Conservation (phyloP, 805 yeast species). For the Saturnispora mendoncae region DNA sequence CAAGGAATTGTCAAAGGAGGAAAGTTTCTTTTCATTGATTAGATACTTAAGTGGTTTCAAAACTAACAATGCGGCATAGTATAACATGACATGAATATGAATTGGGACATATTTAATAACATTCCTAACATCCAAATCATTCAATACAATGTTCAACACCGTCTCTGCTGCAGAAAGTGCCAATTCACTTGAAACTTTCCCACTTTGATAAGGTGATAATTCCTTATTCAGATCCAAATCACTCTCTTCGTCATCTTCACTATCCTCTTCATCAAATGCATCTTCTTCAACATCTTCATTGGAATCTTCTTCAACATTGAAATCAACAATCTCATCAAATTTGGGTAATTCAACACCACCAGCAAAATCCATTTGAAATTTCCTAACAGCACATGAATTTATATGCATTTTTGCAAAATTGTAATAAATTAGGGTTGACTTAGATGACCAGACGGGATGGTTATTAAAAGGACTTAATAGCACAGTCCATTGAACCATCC, state of each 20-base stretch:
- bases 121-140: conserved; percentile 48
- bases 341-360: conserved; percentile 22
- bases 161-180: conserved; percentile 59
- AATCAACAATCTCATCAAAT: conserved; percentile 18
- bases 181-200: conserved; percentile 32
- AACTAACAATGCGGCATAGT: conserved; percentile 53
- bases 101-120: conserved; percentile 58
- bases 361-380: conserved; percentile 28
- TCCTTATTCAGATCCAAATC: conserved; percentile 14
- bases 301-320: conserved; percentile 8
- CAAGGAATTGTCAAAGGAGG: conserved; percentile 26
- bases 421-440: conserved; percentile 60
- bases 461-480: conserved; percentile 48
- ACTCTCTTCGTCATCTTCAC: conserved; percentile 15
- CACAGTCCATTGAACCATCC: conserved; percentile 80
- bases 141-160: conserved; percentile 47
- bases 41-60: conserved; percentile 37
- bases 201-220: conserved; percentile 22
- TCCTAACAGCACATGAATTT: conserved; percentile 42
- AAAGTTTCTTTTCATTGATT: conserved; percentile 16
- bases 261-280: conserved; percentile 17
- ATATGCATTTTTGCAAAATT: conserved; percentile 71
- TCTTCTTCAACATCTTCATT: conserved; percentile 22
- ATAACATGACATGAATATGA: conserved; percentile 65
- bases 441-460: conserved; percentile 54